Percentiles rank a stretch among this genome's conserved stretches.
These are phyloP conservation scores for Scortechinia acanthostroma DNA, from an alignment of 2,329 filamentous ascomycete genomes.

Conservation along the genomic window DNA sequence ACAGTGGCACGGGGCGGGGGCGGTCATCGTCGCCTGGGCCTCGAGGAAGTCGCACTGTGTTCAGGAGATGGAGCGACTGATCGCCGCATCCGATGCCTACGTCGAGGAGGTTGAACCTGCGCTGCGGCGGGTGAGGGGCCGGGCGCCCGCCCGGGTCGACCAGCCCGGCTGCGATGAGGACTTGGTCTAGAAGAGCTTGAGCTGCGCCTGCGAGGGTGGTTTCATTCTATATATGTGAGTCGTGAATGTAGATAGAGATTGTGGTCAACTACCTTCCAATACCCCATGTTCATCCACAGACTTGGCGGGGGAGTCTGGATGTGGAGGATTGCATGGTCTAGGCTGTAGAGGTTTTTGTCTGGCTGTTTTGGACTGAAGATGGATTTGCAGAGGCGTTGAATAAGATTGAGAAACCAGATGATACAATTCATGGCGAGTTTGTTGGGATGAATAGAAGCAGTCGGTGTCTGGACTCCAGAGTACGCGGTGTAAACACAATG, in stretches of 20 bases:
- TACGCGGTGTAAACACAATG: too few relatives aligned
- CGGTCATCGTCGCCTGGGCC: background rate
- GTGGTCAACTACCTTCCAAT: conserved; percentile 35
- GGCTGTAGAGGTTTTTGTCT: conserved; percentile 27
- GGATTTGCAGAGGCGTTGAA: background rate
- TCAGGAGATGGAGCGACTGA: conserved; percentile 40
- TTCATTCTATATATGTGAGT: conserved; percentile 11
- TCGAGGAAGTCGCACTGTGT: conserved; percentile 10
- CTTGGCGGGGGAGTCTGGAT: conserved; percentile 30
- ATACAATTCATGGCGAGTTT: too few relatives aligned
- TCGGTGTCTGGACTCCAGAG: too few relatives aligned
- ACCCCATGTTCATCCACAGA: conserved; percentile 63
- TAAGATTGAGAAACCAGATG: background rate
- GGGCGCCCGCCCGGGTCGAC: too few relatives aligned
- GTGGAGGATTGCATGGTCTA: conserved; percentile 49
- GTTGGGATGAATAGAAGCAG: too few relatives aligned
- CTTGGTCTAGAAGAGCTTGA: conserved; percentile 34
- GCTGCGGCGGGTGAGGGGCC: too few relatives aligned
- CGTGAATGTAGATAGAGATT: background rate
- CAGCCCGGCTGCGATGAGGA: conserved; percentile 33
- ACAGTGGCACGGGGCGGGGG: background rate
- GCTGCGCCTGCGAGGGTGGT: conserved; percentile 35
- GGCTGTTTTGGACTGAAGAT: background rate
- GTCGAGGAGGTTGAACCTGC: conserved; percentile 31
- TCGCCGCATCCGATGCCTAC: conserved; percentile 53